Percentiles rank a stretch among this genome's conserved stretches.
phyloP scores from a whole-genome alignment of 1,139 yeast species.

The Pichia sp. region DNA sequence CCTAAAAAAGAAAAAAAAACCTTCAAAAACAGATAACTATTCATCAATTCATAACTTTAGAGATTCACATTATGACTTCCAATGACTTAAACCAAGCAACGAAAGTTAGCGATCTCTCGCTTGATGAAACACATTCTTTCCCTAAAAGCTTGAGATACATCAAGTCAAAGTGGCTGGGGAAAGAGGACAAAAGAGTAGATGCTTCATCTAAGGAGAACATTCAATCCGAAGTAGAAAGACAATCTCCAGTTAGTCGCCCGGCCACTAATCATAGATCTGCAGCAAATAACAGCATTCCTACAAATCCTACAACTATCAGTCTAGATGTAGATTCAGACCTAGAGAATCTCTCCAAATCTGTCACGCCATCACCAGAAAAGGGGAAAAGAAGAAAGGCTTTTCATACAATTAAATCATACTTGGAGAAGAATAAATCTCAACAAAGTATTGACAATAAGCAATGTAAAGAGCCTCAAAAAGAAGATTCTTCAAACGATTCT shows the following conservation, averaged over 20 bases:
- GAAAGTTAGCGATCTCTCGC: background rate
- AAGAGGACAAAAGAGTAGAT: slow-evolving; percentile 6
- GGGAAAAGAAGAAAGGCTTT: slow-evolving; percentile 14
- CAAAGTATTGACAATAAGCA: slow-evolving; percentile 3
- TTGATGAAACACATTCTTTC: slow-evolving; percentile 6
- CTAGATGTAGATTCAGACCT: background rate
- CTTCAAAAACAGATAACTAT: background rate
- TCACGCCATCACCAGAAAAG: slow-evolving; percentile 1
- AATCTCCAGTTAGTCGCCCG: background rate
- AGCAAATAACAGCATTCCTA: background rate
- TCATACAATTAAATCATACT: slow-evolving; percentile 13
- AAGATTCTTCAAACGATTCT: background rate
- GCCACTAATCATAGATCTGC: background rate
- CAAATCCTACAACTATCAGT: background rate
- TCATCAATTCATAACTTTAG: background rate
- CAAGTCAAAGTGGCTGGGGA: slow-evolving; percentile 14
- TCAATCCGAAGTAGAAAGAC: background rate
- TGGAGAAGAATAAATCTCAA: slow-evolving; percentile 14
- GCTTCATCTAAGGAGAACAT: background rate
- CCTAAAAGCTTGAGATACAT: slow-evolving; percentile 12
- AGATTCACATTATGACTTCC: background rate
- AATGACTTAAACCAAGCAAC: background rate
- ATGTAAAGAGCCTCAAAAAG: background rate
- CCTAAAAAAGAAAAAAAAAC: background rate
- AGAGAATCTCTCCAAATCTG: background rate